These are phyloP conservation scores for Inonotus obliquus DNA, from an alignment of 1,284 basidiomycete genomes.

Conservation along the genomic window DNA sequence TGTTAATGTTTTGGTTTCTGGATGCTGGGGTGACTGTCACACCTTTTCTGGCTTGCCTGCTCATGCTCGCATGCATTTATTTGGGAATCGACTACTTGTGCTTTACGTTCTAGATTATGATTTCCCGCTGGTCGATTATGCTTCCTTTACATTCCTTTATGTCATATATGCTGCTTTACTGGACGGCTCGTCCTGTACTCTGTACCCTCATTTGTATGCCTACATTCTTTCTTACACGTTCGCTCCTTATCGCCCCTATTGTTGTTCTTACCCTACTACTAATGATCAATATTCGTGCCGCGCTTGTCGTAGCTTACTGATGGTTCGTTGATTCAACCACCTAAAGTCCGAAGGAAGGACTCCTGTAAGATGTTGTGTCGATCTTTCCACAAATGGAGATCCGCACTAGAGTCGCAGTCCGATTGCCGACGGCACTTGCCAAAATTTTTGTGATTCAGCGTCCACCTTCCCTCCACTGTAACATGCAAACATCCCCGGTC, in stretches of 20 bases:
- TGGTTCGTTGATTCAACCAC: too few relatives aligned
- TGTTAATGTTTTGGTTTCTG: neutral
- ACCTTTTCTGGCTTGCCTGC: neutral
- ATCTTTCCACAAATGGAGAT: neutral
- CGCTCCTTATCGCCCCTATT: neutral
- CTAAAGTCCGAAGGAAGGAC: too few relatives aligned
- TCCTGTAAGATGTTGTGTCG: neutral
- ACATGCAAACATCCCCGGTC: neutral
- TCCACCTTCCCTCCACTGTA: neutral
- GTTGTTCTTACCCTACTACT: neutral
- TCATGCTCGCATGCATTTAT: neutral
- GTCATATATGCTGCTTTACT: neutral
- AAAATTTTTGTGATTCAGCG: neutral
- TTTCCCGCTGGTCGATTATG: neutral
- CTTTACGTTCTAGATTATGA: neutral
- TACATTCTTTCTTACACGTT: neutral
- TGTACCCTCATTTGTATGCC: neutral
- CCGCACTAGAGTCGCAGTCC: neutral
- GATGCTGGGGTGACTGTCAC: neutral
- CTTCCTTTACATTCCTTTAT: neutral
- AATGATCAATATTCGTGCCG: too few relatives aligned
- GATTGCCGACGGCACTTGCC: neutral
- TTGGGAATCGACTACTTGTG: neutral
- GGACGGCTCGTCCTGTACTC: neutral
- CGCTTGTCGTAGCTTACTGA: too few relatives aligned